Base-by-base conservation (phyloP, 495 filamentous ascomycete genomes). In the Xylaria castorea region DNA sequence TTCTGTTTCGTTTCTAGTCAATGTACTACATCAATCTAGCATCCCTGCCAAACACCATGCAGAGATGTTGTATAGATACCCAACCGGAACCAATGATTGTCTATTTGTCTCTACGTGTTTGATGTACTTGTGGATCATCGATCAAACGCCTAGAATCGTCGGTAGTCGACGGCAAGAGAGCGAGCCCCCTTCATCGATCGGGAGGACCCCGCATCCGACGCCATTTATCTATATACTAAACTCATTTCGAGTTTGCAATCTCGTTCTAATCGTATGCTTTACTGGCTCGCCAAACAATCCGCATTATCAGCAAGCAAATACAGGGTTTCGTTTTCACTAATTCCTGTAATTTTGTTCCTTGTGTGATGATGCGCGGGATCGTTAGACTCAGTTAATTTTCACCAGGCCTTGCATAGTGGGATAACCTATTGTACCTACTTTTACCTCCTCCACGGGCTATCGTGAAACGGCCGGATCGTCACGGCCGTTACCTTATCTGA, bases 181-280 rank as follows among this genome's bases (percentile, higher is more conserved):
- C 58, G 38, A 42, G 38, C 38, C 36, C 68, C 44, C 44, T 63
- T 61, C 38, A 27, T 51, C 32, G 34, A 63, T 70, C 68, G 57
- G 36, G 50, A 67, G 32, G 20, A 44, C 66, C 66, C 66, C 66
- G 50, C 66, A 68, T 67, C 66, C 66, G 66, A 68, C 18, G 12
- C n/a, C 20, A 20, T 18, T 18, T 20, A 20, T 44, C 9, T 58
- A 4, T 22, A 2, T 57, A 51, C 6, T n/a, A 18, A 1, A 16
- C 42, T 16, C 16, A 53, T 53, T 53, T 53, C 50, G 27, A 30
- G 27, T 57, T 57, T 57, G 53, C 25, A 5, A 57, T 32, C 25
- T 57, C 53, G 27, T 57, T 27, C 50, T 22, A 11, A 27, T 53
- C 50, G 50, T 12, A 27, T 53, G 50, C 22, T 53, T 53, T 12